Conservation (phyloP, 495 filamentous ascomycete genomes). For the Aspergillus coremiiformis region DNA sequence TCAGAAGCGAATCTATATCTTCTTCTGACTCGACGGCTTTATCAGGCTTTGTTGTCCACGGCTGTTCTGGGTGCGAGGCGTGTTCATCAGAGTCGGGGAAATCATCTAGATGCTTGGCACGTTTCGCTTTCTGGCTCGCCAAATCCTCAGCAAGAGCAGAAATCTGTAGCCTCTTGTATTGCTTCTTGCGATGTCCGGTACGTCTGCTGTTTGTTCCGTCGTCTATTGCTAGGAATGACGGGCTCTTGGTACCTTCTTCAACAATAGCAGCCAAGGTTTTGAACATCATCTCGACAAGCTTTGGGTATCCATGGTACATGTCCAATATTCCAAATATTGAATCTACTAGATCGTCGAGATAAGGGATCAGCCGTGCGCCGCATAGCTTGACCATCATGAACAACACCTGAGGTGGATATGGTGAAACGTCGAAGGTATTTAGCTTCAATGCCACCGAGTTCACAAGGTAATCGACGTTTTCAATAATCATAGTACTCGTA, state of each 20-base stretch:
- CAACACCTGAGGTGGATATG: constrained; percentile 82
- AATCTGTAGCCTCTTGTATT: constrained; percentile 31
- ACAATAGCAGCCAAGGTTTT: constrained; percentile 72
- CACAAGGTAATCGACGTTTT: constrained; percentile 94
- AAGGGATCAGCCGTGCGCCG: constrained; percentile 74
- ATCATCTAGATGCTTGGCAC: constrained; percentile 25
- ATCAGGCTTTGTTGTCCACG: constrained; percentile 28
- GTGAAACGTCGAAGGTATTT: constrained; percentile 85
- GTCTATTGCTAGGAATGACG: constrained; percentile 48
- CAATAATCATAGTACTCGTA: constrained; percentile 72
- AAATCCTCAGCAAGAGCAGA: constrained; percentile 32
- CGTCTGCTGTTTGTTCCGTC: constrained; percentile 17
- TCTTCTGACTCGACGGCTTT: constrained; percentile 28
- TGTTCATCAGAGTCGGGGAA: constrained; percentile 26
- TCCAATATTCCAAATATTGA: constrained; percentile 88
- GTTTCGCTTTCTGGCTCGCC: constrained; percentile 30
- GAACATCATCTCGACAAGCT: constrained; percentile 80
- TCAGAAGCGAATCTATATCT: constrained; percentile 7
- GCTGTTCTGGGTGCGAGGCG: constrained; percentile 29
- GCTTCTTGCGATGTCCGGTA: constrained; percentile 32
- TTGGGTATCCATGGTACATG: constrained; percentile 86
- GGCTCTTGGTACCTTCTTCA: constrained; percentile 65
- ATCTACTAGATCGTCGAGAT: constrained; percentile 81
- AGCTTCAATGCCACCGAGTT: constrained; percentile 85
- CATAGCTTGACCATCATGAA: constrained; percentile 90